Conservation (phyloP, 2,329 filamentous ascomycete species). For the Aspergillus cejpii region DNA sequence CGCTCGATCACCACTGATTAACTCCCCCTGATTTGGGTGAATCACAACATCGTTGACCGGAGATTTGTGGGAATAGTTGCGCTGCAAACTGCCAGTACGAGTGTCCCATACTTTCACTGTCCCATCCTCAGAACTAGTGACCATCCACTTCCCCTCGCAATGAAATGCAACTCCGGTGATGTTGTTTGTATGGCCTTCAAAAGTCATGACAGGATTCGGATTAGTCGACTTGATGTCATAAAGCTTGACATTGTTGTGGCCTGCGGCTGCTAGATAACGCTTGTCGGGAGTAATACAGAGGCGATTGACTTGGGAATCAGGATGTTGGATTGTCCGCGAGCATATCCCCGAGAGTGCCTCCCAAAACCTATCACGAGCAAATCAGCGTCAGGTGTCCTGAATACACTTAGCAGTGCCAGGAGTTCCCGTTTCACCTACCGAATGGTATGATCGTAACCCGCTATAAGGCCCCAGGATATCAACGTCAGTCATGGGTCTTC, state of each 20-base stretch:
- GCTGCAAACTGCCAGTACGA: conserved; percentile 73
- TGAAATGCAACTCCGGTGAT: conserved; percentile 96
- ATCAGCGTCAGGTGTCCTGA: conserved; percentile 1
- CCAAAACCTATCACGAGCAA: conserved; percentile 66
- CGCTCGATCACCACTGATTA: conserved; percentile 89
- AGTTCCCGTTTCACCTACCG: conserved; percentile 45
- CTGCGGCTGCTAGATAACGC: conserved; percentile 78
- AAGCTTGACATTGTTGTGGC: conserved; percentile 83
- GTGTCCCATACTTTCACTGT: conserved; percentile 98
- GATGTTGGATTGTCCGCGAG: conserved; percentile 94
- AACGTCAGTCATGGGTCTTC: conserved; percentile 1
- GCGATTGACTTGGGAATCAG: conserved; percentile 96
- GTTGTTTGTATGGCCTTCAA: conserved; percentile 93
- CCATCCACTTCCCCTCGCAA: conserved; percentile 99
- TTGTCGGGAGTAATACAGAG: conserved; percentile 98
- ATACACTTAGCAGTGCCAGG: background rate
- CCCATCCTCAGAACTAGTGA: conserved; percentile 92
- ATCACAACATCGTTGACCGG: conserved; percentile 98
- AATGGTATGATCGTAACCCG: conserved; percentile 70
- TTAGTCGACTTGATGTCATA: conserved; percentile 99
- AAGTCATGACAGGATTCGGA: conserved; percentile 82
- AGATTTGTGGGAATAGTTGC: conserved; percentile 83
- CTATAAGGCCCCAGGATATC: conserved; percentile 33
- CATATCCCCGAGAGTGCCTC: conserved; percentile 96
- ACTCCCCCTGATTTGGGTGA: conserved; percentile 95